Conservation (phyloP, 2,329 filamentous ascomycete genomes). For the Trichoderma sp. region DNA sequence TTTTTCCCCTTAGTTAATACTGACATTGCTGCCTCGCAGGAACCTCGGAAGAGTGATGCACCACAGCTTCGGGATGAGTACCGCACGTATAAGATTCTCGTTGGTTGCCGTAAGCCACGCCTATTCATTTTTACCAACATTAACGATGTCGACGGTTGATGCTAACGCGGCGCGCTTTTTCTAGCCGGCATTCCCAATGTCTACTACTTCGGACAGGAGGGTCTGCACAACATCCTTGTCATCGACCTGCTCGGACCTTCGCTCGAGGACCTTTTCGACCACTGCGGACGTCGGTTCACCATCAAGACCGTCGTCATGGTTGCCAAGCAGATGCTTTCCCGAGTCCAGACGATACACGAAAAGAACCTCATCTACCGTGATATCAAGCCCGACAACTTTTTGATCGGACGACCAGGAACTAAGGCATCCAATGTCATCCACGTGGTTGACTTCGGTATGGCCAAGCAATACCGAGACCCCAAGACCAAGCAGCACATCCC, state of each 20-base stretch:
- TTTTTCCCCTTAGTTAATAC: neutral
- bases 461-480: slow-evolving; percentile 97
- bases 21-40: slow-evolving; percentile 47
- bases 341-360: slow-evolving; percentile 92
- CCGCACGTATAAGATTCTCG: slow-evolving; percentile 98
- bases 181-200: slow-evolving; percentile 97
- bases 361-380: slow-evolving; percentile 99
- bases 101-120: slow-evolving; percentile 83
- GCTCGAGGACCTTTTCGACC: slow-evolving; percentile 94
- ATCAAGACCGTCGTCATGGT: slow-evolving; percentile 99
- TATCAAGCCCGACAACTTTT: slow-evolving; percentile 99
- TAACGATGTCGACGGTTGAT: neutral
- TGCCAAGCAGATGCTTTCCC: slow-evolving; percentile 96
- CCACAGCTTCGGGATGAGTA: slow-evolving; percentile 98
- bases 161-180: slow-evolving; percentile 5
- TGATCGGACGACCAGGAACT: slow-evolving; percentile 86
- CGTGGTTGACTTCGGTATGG: slow-evolving; percentile 99
- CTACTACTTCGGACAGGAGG: slow-evolving; percentile 98
- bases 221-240: slow-evolving; percentile 96
- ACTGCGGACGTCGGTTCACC: slow-evolving; percentile 90
- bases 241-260: slow-evolving; percentile 95
- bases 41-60: slow-evolving; percentile 97
- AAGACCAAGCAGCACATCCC: slow-evolving; percentile 99
- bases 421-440: slow-evolving; percentile 98
- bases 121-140: neutral